phyloP scores from a whole-genome alignment of 2,329 filamentous ascomycete genomes.

The Pseudonectria buxi region DNA sequence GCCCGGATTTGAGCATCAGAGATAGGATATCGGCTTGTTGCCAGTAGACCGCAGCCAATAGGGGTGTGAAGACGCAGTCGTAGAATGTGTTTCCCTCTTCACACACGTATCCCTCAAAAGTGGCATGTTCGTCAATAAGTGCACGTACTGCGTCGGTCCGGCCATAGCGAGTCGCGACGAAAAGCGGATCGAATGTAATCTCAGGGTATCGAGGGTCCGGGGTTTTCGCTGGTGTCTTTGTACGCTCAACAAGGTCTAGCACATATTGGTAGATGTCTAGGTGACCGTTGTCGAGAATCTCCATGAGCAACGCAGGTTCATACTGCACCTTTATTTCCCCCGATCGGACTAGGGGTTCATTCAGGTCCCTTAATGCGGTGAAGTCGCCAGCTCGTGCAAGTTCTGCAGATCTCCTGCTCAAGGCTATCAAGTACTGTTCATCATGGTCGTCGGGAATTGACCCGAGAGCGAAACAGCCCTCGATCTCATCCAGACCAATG shows the following conservation, averaged over 20 bases:
- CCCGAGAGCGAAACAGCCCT: constrained; percentile 21
- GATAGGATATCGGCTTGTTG: constrained; percentile 16
- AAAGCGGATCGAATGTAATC: constrained; percentile 23
- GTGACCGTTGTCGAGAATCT: constrained; percentile 18
- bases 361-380: constrained; percentile 18
- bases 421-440: constrained; percentile 10
- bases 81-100: constrained; percentile 4
- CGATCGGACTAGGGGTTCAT: constrained; percentile 22
- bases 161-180: constrained; percentile 23
- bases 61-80: constrained; percentile 19
- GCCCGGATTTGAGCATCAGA: constrained; percentile 13
- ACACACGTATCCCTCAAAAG: constrained; percentile 17
- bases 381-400: constrained; percentile 19
- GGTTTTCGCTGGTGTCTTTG: constrained; percentile 5
- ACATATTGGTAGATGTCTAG: constrained; percentile 23
- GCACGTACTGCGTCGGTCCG: constrained; percentile 10
- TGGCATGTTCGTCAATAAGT: constrained; percentile 11
- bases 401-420: constrained; percentile 16
- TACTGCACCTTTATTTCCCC: constrained; percentile 20
- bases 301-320: constrained; percentile 15
- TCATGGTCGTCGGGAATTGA: constrained; percentile 13
- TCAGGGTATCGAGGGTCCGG: constrained; percentile 14
- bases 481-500: constrained; percentile 20
- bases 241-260: constrained; percentile 21
- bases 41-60: constrained; percentile 24